Evolutionary conservation across 768 basidiomycete species (phyloP), one percentile per base, ranked within the genome.

Genomic region (Mycena floridula): DNA sequence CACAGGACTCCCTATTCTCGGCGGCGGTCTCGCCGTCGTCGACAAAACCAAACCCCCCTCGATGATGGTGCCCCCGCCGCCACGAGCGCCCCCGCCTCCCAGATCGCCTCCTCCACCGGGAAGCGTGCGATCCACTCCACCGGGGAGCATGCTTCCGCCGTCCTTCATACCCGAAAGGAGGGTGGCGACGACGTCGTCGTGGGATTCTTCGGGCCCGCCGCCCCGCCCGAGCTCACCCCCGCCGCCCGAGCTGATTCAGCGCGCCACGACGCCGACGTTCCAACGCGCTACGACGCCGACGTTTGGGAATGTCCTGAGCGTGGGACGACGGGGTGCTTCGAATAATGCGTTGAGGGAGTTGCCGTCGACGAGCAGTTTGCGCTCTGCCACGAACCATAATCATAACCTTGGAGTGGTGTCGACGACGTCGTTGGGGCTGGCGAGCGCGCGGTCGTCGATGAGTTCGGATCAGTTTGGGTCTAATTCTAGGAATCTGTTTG

Each of bases 191-290:
- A n/a, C n/a, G n/a, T 69, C 74, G 4, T 66, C 40, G 16, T 39
- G 38, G 38, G 3, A 11, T 39, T 16, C n/a, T 4, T 15, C 71
- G 36, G 84, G 85, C 50, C 62, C 66, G 5, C 86, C 87, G 0
- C 85, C 89, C 23, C 74, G 94, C 36, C 95, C 95, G 0, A 85
- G 82, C 3, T 97, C 95, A 0, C 94, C 95, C 2, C 94, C 93
- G 5, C 95, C 93, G 15, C 70, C 85, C 15, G 93, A 97, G 45
- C 85, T 96, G 57, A 82, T 96, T 49, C 85, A 90, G 56, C 86
- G 94, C 12, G 91, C 94, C 8, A 89, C 89, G 3, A 91, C 89
- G 1, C 89, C 89, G 1, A 84, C 84, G 6, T 81, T 88, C 49
- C 84, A 90, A 56, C 86, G 94, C 12, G 91, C 94, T 8, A 89